A percentile compares a stretch with the other conserved stretches of the same genome.
Evolutionary conservation across 371 early-diverging fungal species (phyloP).

Genomic region (Apophysomyces elegans): DNA sequence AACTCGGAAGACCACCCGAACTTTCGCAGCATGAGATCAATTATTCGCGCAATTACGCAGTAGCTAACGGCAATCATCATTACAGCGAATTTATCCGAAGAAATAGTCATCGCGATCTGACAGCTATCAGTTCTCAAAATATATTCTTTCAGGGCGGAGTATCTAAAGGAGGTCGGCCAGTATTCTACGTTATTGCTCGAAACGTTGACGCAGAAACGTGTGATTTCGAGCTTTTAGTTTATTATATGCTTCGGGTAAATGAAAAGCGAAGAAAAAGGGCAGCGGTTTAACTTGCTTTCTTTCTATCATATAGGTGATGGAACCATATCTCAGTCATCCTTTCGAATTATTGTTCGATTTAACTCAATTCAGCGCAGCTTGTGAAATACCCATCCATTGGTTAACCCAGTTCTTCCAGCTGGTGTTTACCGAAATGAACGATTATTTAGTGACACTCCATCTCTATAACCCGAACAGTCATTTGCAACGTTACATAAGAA

Average conservation of each 20-base stretch:
- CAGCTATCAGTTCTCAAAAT: conserved; percentile 63
- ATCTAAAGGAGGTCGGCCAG: conserved; percentile 78
- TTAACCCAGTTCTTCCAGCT: conserved; percentile 75
- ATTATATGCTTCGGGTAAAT: conserved; percentile 71
- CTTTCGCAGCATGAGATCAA: conserved; percentile 40
- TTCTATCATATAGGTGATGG: conserved; percentile 45
- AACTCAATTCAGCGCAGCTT: conserved; percentile 74
- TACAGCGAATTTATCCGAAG: conserved; percentile 82
- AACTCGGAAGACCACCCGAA: conserved; percentile 77
- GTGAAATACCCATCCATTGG: conserved; percentile 81
- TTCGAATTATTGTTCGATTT: conserved; percentile 85
- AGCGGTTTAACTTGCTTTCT: background rate
- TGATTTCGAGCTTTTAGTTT: conserved; percentile 83
- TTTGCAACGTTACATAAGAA: conserved; percentile 68
- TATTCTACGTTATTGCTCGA: conserved; percentile 83
- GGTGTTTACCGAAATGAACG: conserved; percentile 64
- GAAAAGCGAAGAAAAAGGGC: background rate
- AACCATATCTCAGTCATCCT: conserved; percentile 61
- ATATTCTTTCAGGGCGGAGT: conserved; percentile 80
- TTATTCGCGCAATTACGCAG: conserved; percentile 42
- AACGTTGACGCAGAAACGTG: conserved; percentile 68
- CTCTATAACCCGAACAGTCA: conserved; percentile 81
- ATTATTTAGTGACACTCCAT: conserved; percentile 58
- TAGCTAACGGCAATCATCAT: conserved; percentile 54
- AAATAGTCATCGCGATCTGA: conserved; percentile 66